A percentile compares a stretch with the other conserved stretches of the same genome.
Conservation (phyloP, 1,139 yeast genomes). For the Scheffersomyces illinoinensis region DNA sequence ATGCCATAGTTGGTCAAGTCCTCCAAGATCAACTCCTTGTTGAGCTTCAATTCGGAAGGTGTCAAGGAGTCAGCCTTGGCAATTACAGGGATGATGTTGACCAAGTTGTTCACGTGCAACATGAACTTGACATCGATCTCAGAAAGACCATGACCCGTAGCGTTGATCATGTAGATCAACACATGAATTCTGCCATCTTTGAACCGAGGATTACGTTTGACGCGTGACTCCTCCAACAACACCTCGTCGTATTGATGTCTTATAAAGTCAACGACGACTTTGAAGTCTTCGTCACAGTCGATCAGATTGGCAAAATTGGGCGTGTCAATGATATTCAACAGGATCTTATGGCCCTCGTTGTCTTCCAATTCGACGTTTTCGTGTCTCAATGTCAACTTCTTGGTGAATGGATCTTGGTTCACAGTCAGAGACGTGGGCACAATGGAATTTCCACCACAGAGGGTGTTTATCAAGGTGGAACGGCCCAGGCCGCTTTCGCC, state of each 20-base stretch:
- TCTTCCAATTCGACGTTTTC: slow-evolving; percentile 53
- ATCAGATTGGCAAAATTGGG: slow-evolving; percentile 81
- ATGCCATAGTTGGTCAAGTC: slow-evolving; percentile 43
- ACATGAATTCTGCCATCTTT: slow-evolving; percentile 51
- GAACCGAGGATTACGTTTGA: slow-evolving; percentile 49
- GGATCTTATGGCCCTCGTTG: slow-evolving; percentile 52
- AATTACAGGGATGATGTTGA: slow-evolving; percentile 44
- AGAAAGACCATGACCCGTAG: slow-evolving; percentile 49
- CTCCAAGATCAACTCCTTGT: slow-evolving; percentile 41
- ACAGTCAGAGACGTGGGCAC: slow-evolving; percentile 37
- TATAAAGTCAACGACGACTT: slow-evolving; percentile 48
- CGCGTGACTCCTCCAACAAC: slow-evolving; percentile 49
- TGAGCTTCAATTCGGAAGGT: slow-evolving; percentile 34
- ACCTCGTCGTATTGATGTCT: slow-evolving; percentile 53
- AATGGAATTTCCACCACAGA: slow-evolving; percentile 74
- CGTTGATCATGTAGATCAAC: slow-evolving; percentile 47
- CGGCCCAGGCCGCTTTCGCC: slow-evolving; percentile 66
- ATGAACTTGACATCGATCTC: slow-evolving; percentile 45
- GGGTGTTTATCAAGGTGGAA: slow-evolving; percentile 60
- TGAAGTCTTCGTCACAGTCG: slow-evolving; percentile 43
- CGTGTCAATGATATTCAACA: slow-evolving; percentile 53
- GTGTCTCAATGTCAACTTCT: slow-evolving; percentile 46
- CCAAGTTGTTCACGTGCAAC: slow-evolving; percentile 42
- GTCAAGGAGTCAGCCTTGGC: slow-evolving; percentile 47
- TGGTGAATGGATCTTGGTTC: slow-evolving; percentile 43